phyloP scores from a whole-genome alignment of 108 stramenopile species.

The Asterionellopsis glacialis region DNA sequence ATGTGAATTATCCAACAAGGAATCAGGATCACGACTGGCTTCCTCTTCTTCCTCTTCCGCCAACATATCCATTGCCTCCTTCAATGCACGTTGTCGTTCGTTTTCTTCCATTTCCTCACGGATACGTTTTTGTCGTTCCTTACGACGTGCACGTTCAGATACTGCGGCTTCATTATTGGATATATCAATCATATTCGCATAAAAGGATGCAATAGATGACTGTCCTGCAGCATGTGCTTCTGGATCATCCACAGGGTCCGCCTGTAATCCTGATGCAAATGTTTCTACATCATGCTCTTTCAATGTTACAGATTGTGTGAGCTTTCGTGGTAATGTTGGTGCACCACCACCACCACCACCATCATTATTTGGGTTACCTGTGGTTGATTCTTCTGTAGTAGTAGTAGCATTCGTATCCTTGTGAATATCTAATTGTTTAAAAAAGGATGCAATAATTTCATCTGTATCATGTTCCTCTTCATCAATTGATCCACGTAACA shows the following conservation, averaged over 20 bases:
- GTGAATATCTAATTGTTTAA: slow-evolving; percentile 24
- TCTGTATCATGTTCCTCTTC: slow-evolving; percentile 25
- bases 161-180: slow-evolving; percentile 29
- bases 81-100: slow-evolving; percentile 51
- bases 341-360: background rate
- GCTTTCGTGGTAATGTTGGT: slow-evolving; percentile 15
- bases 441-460: slow-evolving; percentile 31
- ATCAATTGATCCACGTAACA: slow-evolving; percentile 34
- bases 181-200: slow-evolving; percentile 67
- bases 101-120: slow-evolving; percentile 50
- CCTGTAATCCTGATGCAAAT: slow-evolving; percentile 49
- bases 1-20: slow-evolving; percentile 15
- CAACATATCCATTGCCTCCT: slow-evolving; percentile 47
- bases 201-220: slow-evolving; percentile 48
- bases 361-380: background rate
- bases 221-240: slow-evolving; percentile 9
- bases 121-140: slow-evolving; percentile 52
- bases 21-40: slow-evolving; percentile 7
- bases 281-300: slow-evolving; percentile 48
- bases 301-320: slow-evolving; percentile 52
- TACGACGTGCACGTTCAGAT: slow-evolving; percentile 55
- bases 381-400: background rate
- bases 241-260: slow-evolving; percentile 21
- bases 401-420: too few species aligned
- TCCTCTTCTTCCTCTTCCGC: slow-evolving; percentile 20